Evolutionary conservation across 148 eudicot species (phyloP), one percentile per base, ranked within the genome.

Genomic region (Silene uniflora): DNA sequence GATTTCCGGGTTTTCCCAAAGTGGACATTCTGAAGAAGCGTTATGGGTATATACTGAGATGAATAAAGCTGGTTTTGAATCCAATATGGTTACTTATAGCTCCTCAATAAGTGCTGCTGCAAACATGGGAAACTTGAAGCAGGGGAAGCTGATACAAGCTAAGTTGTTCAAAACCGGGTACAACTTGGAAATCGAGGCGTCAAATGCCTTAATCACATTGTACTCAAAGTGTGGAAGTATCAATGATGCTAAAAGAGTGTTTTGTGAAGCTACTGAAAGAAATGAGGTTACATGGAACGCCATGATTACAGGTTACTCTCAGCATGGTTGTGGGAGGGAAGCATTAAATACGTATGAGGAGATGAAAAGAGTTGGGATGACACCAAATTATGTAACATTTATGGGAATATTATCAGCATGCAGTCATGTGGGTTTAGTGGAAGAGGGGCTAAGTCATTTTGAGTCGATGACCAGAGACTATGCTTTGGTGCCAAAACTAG

Each of bases 31-130:
- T 80, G 93, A 86, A 78, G 93, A 92, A 84, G 91, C 98, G 47
- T 75, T 94, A 67, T 73, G 75, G 80, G 91, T 94, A 69, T 89
- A 89, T 74, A 69, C 82, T 52, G 79, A 79, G 80, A 91, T 90
- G 97, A 91, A 88, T 67, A 76, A 69, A 83, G 83, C 84, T 58
- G 92, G 90, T 71, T 32, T 88, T 39, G 92, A 88, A 84, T 81
- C 87, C 58, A 88, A 86, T 83, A 76, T 88, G 75, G 84, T 87
- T 76, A 89, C 96, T 23, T 94, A 90, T 75, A 88, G 87, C 55
- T 89, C 98, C 56, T 88, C 96, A 68, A 83, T 92, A 61, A 94
- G 98, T 86, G 98, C 97, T 32, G 89, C 93, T 73, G 93, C 93
- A 62, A 90, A 89, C 79, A 84, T 77, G 62, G 87, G 92, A 67